Evolutionary conservation across 495 filamentous ascomycete genomes (phyloP).

Genomic region (Penicillium verhagenii): DNA sequence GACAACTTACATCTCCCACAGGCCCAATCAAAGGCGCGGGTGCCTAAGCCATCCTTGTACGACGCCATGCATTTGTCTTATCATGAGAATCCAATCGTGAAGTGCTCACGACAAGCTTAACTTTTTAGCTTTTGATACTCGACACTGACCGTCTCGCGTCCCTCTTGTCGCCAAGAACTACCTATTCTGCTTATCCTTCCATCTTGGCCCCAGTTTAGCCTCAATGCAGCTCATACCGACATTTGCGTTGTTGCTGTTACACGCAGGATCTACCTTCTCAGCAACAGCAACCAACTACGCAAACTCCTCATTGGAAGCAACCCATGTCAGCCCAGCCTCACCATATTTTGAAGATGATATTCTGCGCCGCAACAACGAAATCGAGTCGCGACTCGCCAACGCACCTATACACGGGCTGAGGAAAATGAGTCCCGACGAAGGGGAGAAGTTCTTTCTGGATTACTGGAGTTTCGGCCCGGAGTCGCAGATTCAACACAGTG

Average conservation of each 20-base stretch:
- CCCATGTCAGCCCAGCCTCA: background rate
- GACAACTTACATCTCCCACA: no score
- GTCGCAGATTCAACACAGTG: background rate
- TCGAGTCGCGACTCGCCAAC: constrained; percentile 16
- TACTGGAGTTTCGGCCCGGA: constrained; percentile 55
- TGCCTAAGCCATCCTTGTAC: background rate
- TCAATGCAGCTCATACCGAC: background rate
- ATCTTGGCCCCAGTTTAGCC: background rate
- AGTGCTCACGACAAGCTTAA: background rate
- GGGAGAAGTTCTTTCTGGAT: constrained; percentile 77
- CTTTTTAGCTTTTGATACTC: background rate
- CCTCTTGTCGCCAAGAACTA: background rate
- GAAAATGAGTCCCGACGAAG: constrained; percentile 81
- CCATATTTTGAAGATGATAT: constrained; percentile 4
- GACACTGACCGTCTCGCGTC: background rate
- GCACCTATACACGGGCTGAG: constrained; percentile 41
- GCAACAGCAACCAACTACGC: background rate
- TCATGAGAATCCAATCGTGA: background rate
- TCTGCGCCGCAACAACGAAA: constrained; percentile 26
- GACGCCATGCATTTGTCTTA: background rate
- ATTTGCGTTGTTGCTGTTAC: background rate
- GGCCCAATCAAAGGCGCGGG: background rate
- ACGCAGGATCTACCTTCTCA: background rate
- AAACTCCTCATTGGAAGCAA: background rate
- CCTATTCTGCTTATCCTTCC: background rate